A percentile compares a stretch with the other conserved stretches of the same genome.
These are phyloP conservation scores for Uncinocarpus reesii DNA, from an alignment of 2,329 filamentous ascomycete species.

Conservation along the genomic window DNA sequence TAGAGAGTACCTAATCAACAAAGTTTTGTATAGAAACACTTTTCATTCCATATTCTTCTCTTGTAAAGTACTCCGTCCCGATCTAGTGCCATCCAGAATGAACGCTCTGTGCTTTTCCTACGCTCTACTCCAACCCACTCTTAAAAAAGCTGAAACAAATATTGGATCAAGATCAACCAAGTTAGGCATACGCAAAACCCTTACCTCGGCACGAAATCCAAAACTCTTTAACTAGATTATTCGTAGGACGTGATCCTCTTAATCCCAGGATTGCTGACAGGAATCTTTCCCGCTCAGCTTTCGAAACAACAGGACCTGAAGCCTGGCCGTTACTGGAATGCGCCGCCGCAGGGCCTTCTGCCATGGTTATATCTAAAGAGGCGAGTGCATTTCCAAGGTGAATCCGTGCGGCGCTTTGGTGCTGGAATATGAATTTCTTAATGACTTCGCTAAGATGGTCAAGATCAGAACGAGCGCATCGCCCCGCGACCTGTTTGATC, in stretches of 20 bases:
- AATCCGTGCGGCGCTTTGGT: constrained; percentile 31
- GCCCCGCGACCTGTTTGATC: constrained; percentile 34
- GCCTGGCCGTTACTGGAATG: constrained; percentile 1
- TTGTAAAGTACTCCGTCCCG: neutral
- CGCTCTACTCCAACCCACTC: neutral
- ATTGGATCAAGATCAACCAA: too few species aligned
- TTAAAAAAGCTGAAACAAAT: too few species aligned
- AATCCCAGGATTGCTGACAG: constrained; percentile 31
- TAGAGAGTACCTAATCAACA: neutral
- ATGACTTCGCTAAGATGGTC: constrained; percentile 35
- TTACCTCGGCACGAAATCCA: constrained; percentile 38
- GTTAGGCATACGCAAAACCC: constrained; percentile 32
- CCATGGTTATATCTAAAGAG: constrained; percentile 17
- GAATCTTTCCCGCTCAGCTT: constrained; percentile 34
- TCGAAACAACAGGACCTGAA: constrained; percentile 20
- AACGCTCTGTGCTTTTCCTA: neutral
- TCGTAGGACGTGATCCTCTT: constrained; percentile 32
- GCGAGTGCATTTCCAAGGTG: constrained; percentile 31
- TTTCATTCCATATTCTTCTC: too few species aligned
- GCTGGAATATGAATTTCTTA: constrained; percentile 34
- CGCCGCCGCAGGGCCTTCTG: constrained; percentile 4
- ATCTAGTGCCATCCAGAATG: constrained; percentile 1
- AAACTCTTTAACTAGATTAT: constrained; percentile 33
- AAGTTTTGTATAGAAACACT: neutral
- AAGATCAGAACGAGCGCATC: constrained; percentile 38